phyloP scores from a whole-genome alignment of 805 yeast species.

The Blastobotrys chiropterorum region DNA sequence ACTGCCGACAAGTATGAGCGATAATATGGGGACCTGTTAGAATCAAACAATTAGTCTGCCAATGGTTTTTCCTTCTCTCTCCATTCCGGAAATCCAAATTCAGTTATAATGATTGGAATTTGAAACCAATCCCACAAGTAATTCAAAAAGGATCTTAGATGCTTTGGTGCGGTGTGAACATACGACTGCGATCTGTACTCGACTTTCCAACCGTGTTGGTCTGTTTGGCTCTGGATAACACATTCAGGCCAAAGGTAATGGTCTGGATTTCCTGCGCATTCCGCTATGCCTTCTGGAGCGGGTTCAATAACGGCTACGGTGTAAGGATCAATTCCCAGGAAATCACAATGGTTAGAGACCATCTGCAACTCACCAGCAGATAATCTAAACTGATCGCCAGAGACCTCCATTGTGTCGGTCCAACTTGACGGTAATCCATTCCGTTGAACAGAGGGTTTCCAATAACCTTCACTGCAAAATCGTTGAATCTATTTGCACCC shows the following conservation, averaged over 20 bases:
- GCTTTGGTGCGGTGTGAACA: constrained; percentile 22
- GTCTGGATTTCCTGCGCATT: constrained; percentile 23
- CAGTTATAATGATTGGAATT: constrained; percentile 27
- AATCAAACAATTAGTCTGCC: constrained; percentile 28
- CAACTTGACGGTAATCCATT: constrained; percentile 29
- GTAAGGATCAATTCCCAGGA: constrained; percentile 33
- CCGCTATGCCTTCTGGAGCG: constrained; percentile 23
- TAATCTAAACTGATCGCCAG: constrained; percentile 23
- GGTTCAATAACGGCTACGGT: constrained; percentile 25
- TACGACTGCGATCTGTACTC: constrained; percentile 22
- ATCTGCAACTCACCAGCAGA: constrained; percentile 26
- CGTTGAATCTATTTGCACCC: constrained; percentile 29
- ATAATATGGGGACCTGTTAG: constrained; percentile 29
- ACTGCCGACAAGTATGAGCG: constrained; percentile 27
- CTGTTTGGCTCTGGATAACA: constrained; percentile 19
- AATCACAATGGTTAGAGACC: constrained; percentile 24
- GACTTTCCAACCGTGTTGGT: constrained; percentile 20
- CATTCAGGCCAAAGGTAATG: constrained; percentile 28
- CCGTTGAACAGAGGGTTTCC: constrained; percentile 29
- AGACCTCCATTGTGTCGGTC: constrained; percentile 21
- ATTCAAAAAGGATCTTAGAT: constrained; percentile 14
- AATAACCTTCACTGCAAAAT: constrained; percentile 26
- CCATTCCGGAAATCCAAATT: constrained; percentile 33
- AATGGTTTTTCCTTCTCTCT: constrained; percentile 27
- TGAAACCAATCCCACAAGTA: constrained; percentile 24